phyloP scores from a whole-genome alignment of 805 yeast genomes.

The Kodamaea hsintzibuensis region DNA sequence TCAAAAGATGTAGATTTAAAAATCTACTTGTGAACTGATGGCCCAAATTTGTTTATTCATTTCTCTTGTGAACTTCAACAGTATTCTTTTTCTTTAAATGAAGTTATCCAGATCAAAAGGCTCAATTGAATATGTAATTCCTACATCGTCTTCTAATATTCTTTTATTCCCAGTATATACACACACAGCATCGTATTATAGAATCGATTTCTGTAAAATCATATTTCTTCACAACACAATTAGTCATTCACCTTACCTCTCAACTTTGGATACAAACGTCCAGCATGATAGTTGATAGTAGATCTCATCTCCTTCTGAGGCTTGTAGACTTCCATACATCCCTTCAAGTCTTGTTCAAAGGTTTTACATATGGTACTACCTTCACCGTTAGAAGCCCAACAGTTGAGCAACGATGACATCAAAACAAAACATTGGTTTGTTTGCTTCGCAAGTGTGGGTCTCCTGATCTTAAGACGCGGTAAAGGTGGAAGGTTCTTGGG shows the following conservation, averaged over 20 bases:
- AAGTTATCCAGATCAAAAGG: neutral
- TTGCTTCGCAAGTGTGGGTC: slow-evolving; percentile 55
- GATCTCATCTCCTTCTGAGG: slow-evolving; percentile 43
- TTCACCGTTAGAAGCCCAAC: slow-evolving; percentile 97
- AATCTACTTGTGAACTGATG: too few species aligned
- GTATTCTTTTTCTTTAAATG: too few species aligned
- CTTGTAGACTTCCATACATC: slow-evolving; percentile 61
- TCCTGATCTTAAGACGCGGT: slow-evolving; percentile 70
- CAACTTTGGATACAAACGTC: slow-evolving; percentile 56
- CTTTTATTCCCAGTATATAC: slow-evolving; percentile 2
- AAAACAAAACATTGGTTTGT: slow-evolving; percentile 75
- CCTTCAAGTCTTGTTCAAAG: slow-evolving; percentile 68
- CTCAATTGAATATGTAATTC: neutral
- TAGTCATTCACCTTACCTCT: slow-evolving; percentile 45
- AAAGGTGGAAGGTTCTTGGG: slow-evolving; percentile 61
- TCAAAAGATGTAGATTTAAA: too few species aligned
- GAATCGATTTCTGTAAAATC: neutral
- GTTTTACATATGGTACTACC: slow-evolving; percentile 66
- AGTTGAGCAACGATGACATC: slow-evolving; percentile 82
- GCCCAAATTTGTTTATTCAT: too few species aligned
- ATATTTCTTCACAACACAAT: neutral
- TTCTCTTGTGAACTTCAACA: too few species aligned
- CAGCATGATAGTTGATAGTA: slow-evolving; percentile 56
- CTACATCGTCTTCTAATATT: neutral
- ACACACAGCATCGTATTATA: neutral